phyloP scores from a whole-genome alignment of 2,329 filamentous ascomycete genomes.

The Aureobasidium lini region DNA sequence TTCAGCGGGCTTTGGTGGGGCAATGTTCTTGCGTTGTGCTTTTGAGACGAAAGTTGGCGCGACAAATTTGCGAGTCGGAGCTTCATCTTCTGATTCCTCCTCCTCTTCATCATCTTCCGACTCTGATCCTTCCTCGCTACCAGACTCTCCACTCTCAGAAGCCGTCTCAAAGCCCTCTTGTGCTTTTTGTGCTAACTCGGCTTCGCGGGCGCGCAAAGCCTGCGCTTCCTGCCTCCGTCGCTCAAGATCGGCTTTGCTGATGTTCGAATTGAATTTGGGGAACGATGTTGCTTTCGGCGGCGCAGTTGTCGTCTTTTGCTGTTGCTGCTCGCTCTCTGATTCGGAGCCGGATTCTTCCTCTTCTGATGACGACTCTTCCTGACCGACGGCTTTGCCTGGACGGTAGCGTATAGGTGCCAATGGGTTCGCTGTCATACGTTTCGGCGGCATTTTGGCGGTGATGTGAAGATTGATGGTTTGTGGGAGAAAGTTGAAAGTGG shows the following conservation, averaged over 20 bases:
- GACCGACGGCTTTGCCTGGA: constrained; percentile 66
- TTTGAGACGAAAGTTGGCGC: constrained; percentile 64
- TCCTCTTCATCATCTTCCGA: constrained; percentile 33
- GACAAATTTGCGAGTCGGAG: constrained; percentile 48
- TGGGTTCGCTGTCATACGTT: constrained; percentile 91
- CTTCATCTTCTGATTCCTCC: constrained; percentile 55
- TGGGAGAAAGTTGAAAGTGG: neutral
- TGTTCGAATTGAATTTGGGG: constrained; percentile 34
- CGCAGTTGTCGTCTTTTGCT: constrained; percentile 30
- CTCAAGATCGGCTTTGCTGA: constrained; percentile 36
- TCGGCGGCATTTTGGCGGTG: constrained; percentile 51
- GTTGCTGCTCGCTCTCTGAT: constrained; percentile 40
- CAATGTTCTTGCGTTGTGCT: constrained; percentile 44
- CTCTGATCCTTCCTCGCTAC: constrained; percentile 26
- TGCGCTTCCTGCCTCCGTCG: constrained; percentile 20
- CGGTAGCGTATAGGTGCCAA: constrained; percentile 72
- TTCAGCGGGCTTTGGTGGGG: constrained; percentile 21
- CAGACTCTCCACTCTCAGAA: constrained; percentile 32
- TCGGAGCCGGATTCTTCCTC: constrained; percentile 35
- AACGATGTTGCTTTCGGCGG: constrained; percentile 41
- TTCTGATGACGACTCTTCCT: constrained; percentile 32
- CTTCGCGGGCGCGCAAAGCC: constrained; percentile 21
- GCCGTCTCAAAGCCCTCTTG: constrained; percentile 58
- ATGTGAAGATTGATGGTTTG: neutral
- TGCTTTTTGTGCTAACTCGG: constrained; percentile 32